Evolutionary conservation across 805 yeast genomes (phyloP), one percentile per base, ranked within the genome.

Genomic region (Candida dajiaensis): DNA sequence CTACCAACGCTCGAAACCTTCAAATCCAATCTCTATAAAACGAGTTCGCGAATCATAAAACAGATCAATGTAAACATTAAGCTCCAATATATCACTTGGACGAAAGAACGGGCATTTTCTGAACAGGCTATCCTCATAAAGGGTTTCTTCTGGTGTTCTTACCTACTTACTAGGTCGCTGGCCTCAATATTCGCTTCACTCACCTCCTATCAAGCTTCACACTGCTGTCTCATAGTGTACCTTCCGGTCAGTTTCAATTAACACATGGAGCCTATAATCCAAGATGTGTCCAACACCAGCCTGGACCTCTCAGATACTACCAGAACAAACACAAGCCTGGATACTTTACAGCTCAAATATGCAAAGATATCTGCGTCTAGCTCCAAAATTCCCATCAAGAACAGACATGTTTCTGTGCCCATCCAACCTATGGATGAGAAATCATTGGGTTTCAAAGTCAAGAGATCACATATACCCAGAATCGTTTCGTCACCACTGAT

Each of bases 381-480:
- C 10, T 57, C 61, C 3, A 45, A 45, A 29, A 57, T 57, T 8
- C 61, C 61, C 12, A 46, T 56, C 20, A 50, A 51, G 33, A 48
- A 43, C 33, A 41, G 50, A 38, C 57, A 55, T 20, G 51, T 53
- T 13, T 56, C 60, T 2, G 49, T 48, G 1, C 59, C 59, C 4
- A 49, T 57, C n/a, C 50, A 44, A 2, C 49, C 42, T 2, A 18
- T 52, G 20, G 58, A 56, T 25, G 62, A 56, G 10, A 23, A 50
- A 12, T 4, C 18, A 10, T 42, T 45, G 21, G 51, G 50, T 2
- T 41, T 40, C 1, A 39, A 41, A 21, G 35, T 38, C 38, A 51
- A 52, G 26, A 50, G 50, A 20, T 54, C 60, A 16, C 20, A 49
- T 3, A 57, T 58, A 15, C 59, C 61, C 16, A 52, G 60, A 41